Percentiles rank a stretch among this genome's conserved stretches.
Evolutionary conservation across 2,329 filamentous ascomycete genomes (phyloP).

Genomic region (Trichophyton rubrum): DNA sequence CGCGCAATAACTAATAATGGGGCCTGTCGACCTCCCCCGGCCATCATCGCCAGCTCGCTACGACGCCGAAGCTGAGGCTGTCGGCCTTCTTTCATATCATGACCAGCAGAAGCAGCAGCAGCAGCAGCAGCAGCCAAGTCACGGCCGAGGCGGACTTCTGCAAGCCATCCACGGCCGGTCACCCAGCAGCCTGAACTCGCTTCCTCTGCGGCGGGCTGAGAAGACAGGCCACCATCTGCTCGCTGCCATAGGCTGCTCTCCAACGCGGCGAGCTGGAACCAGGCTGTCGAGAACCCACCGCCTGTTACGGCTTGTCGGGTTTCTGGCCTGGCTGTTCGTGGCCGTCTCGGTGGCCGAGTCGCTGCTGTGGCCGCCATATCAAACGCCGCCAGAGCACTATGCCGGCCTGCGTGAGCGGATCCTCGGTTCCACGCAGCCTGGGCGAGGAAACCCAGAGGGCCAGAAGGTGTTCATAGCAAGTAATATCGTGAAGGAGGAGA

Average conservation of each 20-base stretch:
- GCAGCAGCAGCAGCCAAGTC: neutral
- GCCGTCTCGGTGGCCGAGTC: slow-evolving; percentile 6
- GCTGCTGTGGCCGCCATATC: slow-evolving; percentile 8
- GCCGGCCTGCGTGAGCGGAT: neutral
- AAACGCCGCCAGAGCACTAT: slow-evolving; percentile 7
- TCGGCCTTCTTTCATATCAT: neutral
- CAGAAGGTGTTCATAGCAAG: slow-evolving; percentile 11
- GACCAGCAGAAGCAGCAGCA: neutral
- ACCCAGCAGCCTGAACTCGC: neutral
- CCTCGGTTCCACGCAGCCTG: neutral
- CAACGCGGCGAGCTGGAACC: neutral
- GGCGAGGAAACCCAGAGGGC: slow-evolving; percentile 8
- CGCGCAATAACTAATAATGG: neutral
- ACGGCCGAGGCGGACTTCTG: neutral
- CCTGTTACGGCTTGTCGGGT: neutral
- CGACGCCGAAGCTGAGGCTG: neutral
- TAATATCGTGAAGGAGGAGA: slow-evolving; percentile 8
- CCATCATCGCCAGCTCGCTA: neutral
- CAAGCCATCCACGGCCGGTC: neutral
- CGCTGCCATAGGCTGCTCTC: neutral
- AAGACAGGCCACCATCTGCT: neutral
- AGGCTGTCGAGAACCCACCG: neutral
- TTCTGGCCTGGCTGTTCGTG: slow-evolving; percentile 4
- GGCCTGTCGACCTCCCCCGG: neutral
- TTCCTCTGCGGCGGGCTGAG: neutral